Evolutionary conservation across 2,329 filamentous ascomycete genomes (phyloP), one percentile per base, ranked within the genome.

Genomic region (Microcyclospora tardicrescens): DNA sequence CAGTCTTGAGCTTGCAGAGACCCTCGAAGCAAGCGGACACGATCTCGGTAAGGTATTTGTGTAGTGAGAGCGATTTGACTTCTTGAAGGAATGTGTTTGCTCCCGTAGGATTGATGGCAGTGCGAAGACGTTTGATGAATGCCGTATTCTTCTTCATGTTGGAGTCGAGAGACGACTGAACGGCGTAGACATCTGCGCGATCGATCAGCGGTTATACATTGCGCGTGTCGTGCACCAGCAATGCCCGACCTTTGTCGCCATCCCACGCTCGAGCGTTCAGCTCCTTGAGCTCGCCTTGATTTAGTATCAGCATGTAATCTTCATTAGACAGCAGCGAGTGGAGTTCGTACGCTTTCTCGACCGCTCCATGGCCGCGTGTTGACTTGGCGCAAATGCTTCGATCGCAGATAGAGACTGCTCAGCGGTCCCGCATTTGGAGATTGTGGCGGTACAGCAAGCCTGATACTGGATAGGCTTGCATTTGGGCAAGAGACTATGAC

Each of bases 81-180:
- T 96, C 89, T 59, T 89, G 78, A 35, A 94, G 67, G 63, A 96
- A 93, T 42, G 85, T 91, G 49, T 75, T 69, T 39, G 87, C 77
- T 39, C 82, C 84, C 40, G 85, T 71, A 35, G 84, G 67, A 46
- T 82, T 87, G 46, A 96, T 79, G 43, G 85, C 84, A 42, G 89
- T 95, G 52, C 89, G 84, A 40, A 96, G 72, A 55, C 89, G 84
- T 65, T 94, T 95, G 58, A 96, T 96, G 61, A 96, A 95, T 49
- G 87, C 86, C 3, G 89, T 96, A 55, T 96, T 96, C 69, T 95
- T 96, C 67, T 94, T 95, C 61, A 96, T 72, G 37, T 87, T 91
- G 37, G 89, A 94, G 62, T 96, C 89, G 56, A 96, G 79, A 24
- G 83, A 81, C 56, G 75, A 73, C 61, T 76, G 79, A 51, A 91